Evolutionary conservation across 495 filamentous ascomycete species (phyloP).

Genomic region (Amphirosellinia nigrospora): DNA sequence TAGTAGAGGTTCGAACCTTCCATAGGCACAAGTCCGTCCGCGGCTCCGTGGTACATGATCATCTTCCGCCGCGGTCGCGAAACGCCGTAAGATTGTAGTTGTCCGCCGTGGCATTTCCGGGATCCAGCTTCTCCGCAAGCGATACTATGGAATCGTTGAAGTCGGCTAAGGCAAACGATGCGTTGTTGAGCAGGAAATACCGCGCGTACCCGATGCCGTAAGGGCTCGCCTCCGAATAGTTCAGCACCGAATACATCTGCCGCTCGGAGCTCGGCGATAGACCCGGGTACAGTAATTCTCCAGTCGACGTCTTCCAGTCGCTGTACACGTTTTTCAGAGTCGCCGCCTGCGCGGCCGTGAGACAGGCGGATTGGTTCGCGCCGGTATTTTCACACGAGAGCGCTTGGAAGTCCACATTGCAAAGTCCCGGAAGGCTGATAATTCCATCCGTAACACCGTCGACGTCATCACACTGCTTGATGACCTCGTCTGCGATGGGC

Average conservation of each 20-base stretch:
- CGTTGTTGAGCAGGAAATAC: constrained; percentile 53
- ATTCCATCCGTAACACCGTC: constrained; percentile 71
- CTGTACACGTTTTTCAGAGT: constrained; percentile 62
- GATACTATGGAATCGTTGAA: constrained; percentile 47
- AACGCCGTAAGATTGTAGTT: constrained; percentile 57
- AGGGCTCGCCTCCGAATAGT: constrained; percentile 42
- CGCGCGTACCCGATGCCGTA: constrained; percentile 49
- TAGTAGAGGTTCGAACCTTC: constrained; percentile 52
- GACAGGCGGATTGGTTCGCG: constrained; percentile 43
- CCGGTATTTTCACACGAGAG: constrained; percentile 55
- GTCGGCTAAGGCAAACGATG: constrained; percentile 42
- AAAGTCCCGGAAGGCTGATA: constrained; percentile 65
- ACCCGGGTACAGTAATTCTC: constrained; percentile 62
- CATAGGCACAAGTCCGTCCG: constrained; percentile 56
- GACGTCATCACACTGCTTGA: constrained; percentile 68
- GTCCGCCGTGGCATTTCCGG: constrained; percentile 54
- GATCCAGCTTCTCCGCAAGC: constrained; percentile 48
- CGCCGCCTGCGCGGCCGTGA: constrained; percentile 61
- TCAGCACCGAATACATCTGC: constrained; percentile 46
- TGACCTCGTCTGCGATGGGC: constrained; percentile 61
- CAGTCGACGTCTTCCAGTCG: constrained; percentile 56
- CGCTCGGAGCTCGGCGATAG: constrained; percentile 49
- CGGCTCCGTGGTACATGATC: constrained; percentile 59
- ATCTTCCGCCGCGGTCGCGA: constrained; percentile 59
- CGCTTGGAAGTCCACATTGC: constrained; percentile 58